Conservation (phyloP, 1,284 basidiomycete species). For the Sporisorium iseilematis-ciliati region DNA sequence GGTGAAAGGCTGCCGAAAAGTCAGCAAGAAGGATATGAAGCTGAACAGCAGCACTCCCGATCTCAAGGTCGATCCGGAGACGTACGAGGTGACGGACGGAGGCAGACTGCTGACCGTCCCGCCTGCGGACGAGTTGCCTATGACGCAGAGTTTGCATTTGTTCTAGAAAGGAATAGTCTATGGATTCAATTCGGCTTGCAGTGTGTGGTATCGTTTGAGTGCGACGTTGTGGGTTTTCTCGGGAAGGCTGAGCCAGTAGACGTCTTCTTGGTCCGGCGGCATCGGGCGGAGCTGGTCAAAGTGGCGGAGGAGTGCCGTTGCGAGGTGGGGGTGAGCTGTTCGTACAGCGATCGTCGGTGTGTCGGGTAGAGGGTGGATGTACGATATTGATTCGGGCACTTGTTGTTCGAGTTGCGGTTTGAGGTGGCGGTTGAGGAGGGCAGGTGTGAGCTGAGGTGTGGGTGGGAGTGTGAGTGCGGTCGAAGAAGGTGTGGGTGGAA, state of each 20-base stretch:
- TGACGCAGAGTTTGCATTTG: constrained; percentile 55
- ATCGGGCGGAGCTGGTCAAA: constrained; percentile 18
- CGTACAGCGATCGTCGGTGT: constrained; percentile 12
- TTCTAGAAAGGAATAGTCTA: constrained; percentile 8
- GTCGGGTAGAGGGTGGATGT: constrained; percentile 26
- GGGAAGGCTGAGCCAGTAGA: constrained; percentile 22
- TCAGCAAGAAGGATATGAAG: constrained; percentile 92
- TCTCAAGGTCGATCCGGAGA: constrained; percentile 92
- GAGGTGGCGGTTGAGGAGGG: constrained; percentile 21
- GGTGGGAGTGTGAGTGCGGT: not conserved
- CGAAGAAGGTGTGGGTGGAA: not conserved
- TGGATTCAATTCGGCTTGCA: constrained; percentile 7
- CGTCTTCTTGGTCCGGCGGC: constrained; percentile 12
- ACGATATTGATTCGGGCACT: constrained; percentile 32
- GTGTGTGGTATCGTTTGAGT: constrained; percentile 3
- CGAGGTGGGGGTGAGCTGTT: constrained; percentile 16
- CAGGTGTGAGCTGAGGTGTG: constrained; percentile 9
- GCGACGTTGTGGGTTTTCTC: constrained; percentile 20
- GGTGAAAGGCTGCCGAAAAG: constrained; percentile 80
- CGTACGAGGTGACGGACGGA: constrained; percentile 71
- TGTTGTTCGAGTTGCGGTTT: constrained; percentile 36
- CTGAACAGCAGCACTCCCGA: constrained; percentile 84
- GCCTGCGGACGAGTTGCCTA: constrained; percentile 56
- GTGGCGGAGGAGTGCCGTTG: not conserved
- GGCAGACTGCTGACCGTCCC: constrained; percentile 57